A percentile compares a stretch with the other conserved stretches of the same genome.
These are phyloP conservation scores for Trametes cubensis DNA, from an alignment of 768 basidiomycete genomes.

Conservation along the genomic window DNA sequence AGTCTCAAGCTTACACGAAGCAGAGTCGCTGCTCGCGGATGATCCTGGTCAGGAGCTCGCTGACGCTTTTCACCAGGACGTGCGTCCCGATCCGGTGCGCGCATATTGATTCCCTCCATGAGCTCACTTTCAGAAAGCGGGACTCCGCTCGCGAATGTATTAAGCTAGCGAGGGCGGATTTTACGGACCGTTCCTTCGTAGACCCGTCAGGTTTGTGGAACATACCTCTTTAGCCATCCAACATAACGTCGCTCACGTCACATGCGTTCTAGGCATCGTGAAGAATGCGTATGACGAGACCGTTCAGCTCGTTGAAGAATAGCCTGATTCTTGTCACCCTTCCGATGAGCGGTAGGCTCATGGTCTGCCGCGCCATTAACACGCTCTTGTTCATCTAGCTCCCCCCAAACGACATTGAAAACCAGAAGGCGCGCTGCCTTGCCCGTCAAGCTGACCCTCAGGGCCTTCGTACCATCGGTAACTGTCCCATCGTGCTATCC, in stretches of 20 bases:
- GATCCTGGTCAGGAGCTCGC: constrained; percentile 47
- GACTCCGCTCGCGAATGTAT: too few species aligned
- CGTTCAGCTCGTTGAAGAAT: constrained; percentile 55
- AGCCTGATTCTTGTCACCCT: constrained; percentile 62
- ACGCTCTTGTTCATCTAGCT: too few species aligned
- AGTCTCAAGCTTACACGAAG: too few species aligned
- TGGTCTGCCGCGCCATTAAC: constrained; percentile 41
- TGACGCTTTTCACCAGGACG: constrained; percentile 57
- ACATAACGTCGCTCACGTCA: background rate
- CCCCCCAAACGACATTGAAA: constrained; percentile 70
- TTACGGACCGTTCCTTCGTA: constrained; percentile 37
- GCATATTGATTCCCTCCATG: constrained; percentile 53
- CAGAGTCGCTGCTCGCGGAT: constrained; percentile 26
- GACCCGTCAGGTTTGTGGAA: constrained; percentile 35
- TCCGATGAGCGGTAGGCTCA: constrained; percentile 17
- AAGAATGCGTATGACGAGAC: constrained; percentile 5
- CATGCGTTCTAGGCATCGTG: constrained; percentile 29
- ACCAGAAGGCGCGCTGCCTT: constrained; percentile 72
- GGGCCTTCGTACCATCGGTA: constrained; percentile 71
- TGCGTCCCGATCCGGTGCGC: constrained; percentile 57
- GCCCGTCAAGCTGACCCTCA: constrained; percentile 59
- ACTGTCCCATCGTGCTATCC: background rate
- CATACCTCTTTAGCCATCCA: constrained; percentile 26
- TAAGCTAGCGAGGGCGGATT: constrained; percentile 33
- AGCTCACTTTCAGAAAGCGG: constrained; percentile 31